Conservation (phyloP, 2,329 filamentous ascomycete genomes). For the Colletotrichum echinochloae region DNA sequence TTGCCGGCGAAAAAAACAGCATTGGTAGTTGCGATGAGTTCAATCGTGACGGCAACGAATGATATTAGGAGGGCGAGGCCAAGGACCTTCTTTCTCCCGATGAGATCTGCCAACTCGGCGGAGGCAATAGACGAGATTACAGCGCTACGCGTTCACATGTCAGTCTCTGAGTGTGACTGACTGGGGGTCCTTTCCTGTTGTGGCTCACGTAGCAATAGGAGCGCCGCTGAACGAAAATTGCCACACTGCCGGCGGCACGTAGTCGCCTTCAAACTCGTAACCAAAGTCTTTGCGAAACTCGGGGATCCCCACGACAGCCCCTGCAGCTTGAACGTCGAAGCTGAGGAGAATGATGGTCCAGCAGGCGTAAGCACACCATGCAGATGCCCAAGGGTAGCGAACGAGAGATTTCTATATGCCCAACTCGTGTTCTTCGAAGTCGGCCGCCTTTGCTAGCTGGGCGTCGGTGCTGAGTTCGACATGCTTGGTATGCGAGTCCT, state of each 20-base stretch:
- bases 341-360: constrained; percentile 54
- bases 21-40: constrained; percentile 56
- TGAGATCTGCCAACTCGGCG: constrained; percentile 49
- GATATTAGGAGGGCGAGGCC: constrained; percentile 51
- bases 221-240: constrained; percentile 58
- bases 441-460: constrained; percentile 19
- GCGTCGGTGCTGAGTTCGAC: constrained; percentile 21
- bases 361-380: constrained; percentile 54
- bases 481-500: constrained; percentile 23
- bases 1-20: constrained; percentile 56
- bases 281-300: constrained; percentile 60
- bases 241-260: constrained; percentile 57
- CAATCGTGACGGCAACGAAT: constrained; percentile 54
- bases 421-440: constrained; percentile 47
- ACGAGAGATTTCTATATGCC: constrained; percentile 43
- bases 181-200: background rate
- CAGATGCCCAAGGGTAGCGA: constrained; percentile 44
- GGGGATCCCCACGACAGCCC: constrained; percentile 57
- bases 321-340: constrained; percentile 57
- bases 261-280: constrained; percentile 49
- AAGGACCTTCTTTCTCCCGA: constrained; percentile 50
- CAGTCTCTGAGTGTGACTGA: background rate
- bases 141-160: constrained; percentile 2
- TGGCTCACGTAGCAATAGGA: constrained; percentile 52
- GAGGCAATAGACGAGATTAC: constrained; percentile 48